Evolutionary conservation across 441 rosid genomes (phyloP).

Genomic region (Melastoma candidum): DNA sequence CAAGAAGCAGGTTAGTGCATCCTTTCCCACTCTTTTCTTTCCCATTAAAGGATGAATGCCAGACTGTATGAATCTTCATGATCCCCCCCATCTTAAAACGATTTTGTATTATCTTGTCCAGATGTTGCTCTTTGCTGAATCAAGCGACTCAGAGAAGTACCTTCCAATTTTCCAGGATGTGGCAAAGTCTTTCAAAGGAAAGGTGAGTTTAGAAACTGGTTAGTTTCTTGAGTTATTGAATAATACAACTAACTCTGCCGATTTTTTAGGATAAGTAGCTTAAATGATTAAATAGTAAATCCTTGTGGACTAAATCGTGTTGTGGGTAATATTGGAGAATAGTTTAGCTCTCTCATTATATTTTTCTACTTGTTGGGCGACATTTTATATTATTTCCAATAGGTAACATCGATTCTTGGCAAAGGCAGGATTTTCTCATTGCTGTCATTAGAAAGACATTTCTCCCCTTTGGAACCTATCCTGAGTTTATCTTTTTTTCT

Average conservation of each 20-base stretch:
- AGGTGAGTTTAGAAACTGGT: conserved; percentile 34
- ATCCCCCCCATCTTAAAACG: conserved; percentile 1
- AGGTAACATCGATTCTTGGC: too few relatives aligned
- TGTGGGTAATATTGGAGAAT: too few relatives aligned
- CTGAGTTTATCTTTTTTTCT: neutral
- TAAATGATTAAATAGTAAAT: too few relatives aligned
- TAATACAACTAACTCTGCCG: neutral
- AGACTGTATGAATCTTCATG: conserved; percentile 6
- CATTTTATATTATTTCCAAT: too few relatives aligned
- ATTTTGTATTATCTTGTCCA: conserved; percentile 18
- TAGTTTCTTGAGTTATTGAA: neutral
- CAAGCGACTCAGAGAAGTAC: conserved; percentile 60
- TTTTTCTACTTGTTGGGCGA: too few relatives aligned
- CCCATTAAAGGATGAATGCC: neutral
- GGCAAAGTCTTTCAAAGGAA: conserved; percentile 84
- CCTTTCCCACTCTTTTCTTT: neutral
- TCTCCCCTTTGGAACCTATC: neutral
- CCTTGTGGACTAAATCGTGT: too few relatives aligned
- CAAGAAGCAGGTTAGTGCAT: conserved; percentile 54
- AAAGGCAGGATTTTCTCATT: too few relatives aligned
- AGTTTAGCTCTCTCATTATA: too few relatives aligned
- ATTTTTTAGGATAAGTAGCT: neutral
- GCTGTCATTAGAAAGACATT: neutral
- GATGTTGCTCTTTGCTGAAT: conserved; percentile 57
- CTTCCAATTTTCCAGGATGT: conserved; percentile 61